A percentile compares a stretch with the other conserved stretches of the same genome.
phyloP scores from a whole-genome alignment of 306 rosid species.

The Nissolia schottii region DNA sequence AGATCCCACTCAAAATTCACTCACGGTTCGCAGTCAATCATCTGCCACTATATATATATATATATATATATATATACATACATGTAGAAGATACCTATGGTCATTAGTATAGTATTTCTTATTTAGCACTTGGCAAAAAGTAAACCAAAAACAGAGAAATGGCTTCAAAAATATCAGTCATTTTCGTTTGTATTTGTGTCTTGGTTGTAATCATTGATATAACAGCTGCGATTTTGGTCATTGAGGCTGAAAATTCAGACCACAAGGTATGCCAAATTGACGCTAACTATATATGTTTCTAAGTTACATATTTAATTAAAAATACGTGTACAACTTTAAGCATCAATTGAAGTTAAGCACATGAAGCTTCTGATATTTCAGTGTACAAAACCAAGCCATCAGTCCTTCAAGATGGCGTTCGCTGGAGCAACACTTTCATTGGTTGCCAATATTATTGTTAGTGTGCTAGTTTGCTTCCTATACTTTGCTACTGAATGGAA shows the following conservation, averaged over 20 bases:
- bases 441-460: constrained; percentile 64
- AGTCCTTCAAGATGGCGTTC: constrained; percentile 75
- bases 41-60: no score
- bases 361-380: constrained; percentile 82
- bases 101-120: not conserved
- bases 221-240: constrained; percentile 78
- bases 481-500: constrained; percentile 72
- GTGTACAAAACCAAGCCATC: constrained; percentile 84
- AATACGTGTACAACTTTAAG: not conserved
- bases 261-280: constrained; percentile 68
- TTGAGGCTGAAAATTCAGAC: constrained; percentile 83
- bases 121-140: not conserved
- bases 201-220: constrained; percentile 68
- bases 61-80: not conserved
- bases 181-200: constrained; percentile 63
- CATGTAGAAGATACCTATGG: no score
- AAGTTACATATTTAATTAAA: no score
- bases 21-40: no score
- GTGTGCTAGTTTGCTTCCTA: constrained; percentile 73
- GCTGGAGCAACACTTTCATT: constrained; percentile 65
- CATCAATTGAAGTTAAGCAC: constrained; percentile 35
- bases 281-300: not conserved
- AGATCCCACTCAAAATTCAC: no score
- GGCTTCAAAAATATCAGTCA: constrained; percentile 50
- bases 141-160: constrained; percentile 33